Conservation (phyloP, 2,329 filamentous ascomycete species). For the Phyllosticta citrichinensis region DNA sequence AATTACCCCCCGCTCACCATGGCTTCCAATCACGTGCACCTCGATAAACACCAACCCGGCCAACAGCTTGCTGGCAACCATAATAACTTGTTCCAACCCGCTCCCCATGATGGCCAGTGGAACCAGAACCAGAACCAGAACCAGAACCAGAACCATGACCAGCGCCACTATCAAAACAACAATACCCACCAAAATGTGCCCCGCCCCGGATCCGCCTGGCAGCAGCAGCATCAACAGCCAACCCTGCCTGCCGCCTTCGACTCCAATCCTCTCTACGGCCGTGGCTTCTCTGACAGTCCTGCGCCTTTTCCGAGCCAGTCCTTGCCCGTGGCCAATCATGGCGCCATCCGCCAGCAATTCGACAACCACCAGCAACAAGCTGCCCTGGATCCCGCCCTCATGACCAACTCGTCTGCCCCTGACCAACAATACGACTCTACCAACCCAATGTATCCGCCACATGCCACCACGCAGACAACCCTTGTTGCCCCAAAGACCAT, state of each 20-base stretch:
- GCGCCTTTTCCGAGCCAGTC: slow-evolving; percentile 9
- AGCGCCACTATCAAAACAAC: background rate
- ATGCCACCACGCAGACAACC: slow-evolving; percentile 1
- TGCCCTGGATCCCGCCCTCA: slow-evolving; percentile 13
- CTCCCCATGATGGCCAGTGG: background rate
- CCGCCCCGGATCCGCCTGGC: background rate
- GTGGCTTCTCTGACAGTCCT: slow-evolving; percentile 15
- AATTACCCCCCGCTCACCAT: background rate
- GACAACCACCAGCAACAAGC: slow-evolving; percentile 1
- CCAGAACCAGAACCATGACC: too few relatives aligned
- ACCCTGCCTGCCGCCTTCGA: slow-evolving; percentile 10
- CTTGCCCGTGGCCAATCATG: slow-evolving; percentile 1
- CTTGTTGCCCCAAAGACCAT: slow-evolving; percentile 11
- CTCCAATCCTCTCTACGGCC: slow-evolving; percentile 14
- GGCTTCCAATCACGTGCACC: slow-evolving; percentile 14
- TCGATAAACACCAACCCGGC: slow-evolving; percentile 10
- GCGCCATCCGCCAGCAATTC: slow-evolving; percentile 7
- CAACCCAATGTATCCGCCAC: slow-evolving; percentile 3
- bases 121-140: background rate
- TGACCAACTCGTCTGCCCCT: slow-evolving; percentile 1
- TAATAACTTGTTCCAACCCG: background rate
- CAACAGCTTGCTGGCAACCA: background rate
- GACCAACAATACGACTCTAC: slow-evolving; percentile 8
- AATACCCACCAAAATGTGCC: background rate
- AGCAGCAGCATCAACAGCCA: slow-evolving; percentile 14